Base-by-base conservation (phyloP, 768 basidiomycete genomes). In the Kwoniella sp. region DNA sequence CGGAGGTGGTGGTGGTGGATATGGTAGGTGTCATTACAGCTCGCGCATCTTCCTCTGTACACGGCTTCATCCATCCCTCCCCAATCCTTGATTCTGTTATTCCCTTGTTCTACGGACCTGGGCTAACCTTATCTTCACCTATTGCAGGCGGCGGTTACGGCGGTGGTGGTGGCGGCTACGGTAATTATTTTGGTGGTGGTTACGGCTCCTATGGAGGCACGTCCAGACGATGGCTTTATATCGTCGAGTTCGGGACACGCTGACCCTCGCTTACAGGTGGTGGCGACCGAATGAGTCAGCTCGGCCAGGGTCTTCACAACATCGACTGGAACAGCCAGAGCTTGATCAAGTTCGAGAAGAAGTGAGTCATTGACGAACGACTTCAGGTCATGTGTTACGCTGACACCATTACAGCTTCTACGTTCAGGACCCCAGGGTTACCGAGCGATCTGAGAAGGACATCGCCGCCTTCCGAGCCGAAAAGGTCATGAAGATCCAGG, bases 401-500 rank as follows among this genome's bases (percentile, higher is more conserved):
- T 59, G 48, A 44, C 40, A 9, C 19, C n/a, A 12, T n/a, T 6
- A 23, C 33, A 67, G 60, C 46, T 57, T 48, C 45, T 55, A 73
- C 46, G 27, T 61, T 15, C 64, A 96, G 91, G 95, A 95, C 22
- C 98, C 98, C 69, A 95, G 95, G 49, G 95, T 98, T 4, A 98
- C 95, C 28, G 88, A 95, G 4, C 80, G 92, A 50, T 92, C 91
- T 46, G 90, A 96, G 14, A 79, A 83, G 42, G 93, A 99, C 67
- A 80, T 96, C 49, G 86, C 89, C 49, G 89, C 89, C 40, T 98
- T 92, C 76, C 80, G 86, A 56, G 80, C 81, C 22, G 58, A 57
- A 42, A 89, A 95, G 74, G 87, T 92, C 74, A 98, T 99, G 75
- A 87, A 85, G 86, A 83, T 92, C 53, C 88, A 89, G 81, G 95